Base-by-base conservation (phyloP, 2,329 filamentous ascomycete species). In the Botrytis tulipae region DNA sequence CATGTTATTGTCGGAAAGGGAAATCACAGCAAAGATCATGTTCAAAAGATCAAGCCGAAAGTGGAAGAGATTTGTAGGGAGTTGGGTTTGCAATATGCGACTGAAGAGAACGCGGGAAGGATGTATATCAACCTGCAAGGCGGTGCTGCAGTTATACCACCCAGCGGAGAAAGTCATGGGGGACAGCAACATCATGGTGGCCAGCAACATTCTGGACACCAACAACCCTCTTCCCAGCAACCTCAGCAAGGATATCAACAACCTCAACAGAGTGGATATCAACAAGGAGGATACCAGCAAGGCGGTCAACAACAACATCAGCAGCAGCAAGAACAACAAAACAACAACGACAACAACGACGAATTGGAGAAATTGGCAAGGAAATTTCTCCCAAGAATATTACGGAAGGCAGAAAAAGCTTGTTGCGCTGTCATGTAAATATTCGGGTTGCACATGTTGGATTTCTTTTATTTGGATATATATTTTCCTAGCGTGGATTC, bases 1-100 rank as follows among this genome's bases (percentile, higher is more conserved):
- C 92, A 94, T 57, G 94, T 95, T 84, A 98, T 98, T 85, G 98
- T 98, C 81, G 91, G 92, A 35, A 97, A 95, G 83, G 96, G 96
- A 4, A 96, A 97, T 82, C 96, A 99, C 84, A 93, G 90, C 69
- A 85, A 84, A 16, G 88, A 91, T 77, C 92, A 96, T 79, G 87
- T 98, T 37, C 94, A 97, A 83, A 98, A 96, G 86, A 96, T 99
- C 82, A 95, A 96, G 4, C 92, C 96, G 80, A 98, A 92, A 79
- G 95, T 97, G 74, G 93, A 97, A 82, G 96, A 98, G 85, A 86
- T 98, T 67, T 97, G 95, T 83, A 88, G 86, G 67, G 92, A 98
- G 81, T 83, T 97, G 62, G 93, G 95, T 0, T 85, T 99, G 72
- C 88, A 94, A 79, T 98, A 92, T 83, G 96, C 95, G 9, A 94